Base-by-base conservation (phyloP, 805 yeast genomes). In the Metschnikowia anglica region DNA sequence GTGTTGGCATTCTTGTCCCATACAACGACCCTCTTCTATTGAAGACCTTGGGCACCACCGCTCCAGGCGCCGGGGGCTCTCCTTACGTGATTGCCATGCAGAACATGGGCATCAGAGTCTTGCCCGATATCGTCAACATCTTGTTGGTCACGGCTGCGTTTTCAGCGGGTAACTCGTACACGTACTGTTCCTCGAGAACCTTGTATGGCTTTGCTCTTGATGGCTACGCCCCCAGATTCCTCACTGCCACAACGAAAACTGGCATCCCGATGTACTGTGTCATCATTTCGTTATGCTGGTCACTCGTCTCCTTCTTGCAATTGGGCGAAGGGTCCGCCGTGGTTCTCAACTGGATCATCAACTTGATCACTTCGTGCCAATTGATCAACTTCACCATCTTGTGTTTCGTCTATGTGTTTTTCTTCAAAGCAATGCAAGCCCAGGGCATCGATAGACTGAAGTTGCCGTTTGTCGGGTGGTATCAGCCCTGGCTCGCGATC, bases 41-140 rank as follows among this genome's bases (percentile, higher is more conserved):
- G 47, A 65, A 75, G 0, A 86, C 90, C 8, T 71, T 84, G 39
- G 70, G 73, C 13, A 68, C 74, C 15, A 76, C 80, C 37, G 49
- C 52, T 13, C 83, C 90, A 32, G 93, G 91, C 43, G 88, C 90
- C 2, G 74, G 83, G 30, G 89, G 91, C 16, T 84, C 93, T 12
- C 95, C 96, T 29, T 87, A 86, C 56, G 90, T 86, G 40, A 81
- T 86, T 56, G 96, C 95, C 36, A 82, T 87, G 56, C 76, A 76
- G 48, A 76, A 75, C 52, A 85, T 88, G 13, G 62, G 72, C 15
- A 85, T 87, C 48, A 55, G 60, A 7, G 90, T 79, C 0, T 67
- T 88, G 48, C 89, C 89, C 28, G 85, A 83, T 52, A 74, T 88
- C 37, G 71, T 88, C 56, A 88, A 88, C 61, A 91, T 83, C 2